phyloP scores from a whole-genome alignment of 257 asterid genomes.

The Gynochthodes officinalis region DNA sequence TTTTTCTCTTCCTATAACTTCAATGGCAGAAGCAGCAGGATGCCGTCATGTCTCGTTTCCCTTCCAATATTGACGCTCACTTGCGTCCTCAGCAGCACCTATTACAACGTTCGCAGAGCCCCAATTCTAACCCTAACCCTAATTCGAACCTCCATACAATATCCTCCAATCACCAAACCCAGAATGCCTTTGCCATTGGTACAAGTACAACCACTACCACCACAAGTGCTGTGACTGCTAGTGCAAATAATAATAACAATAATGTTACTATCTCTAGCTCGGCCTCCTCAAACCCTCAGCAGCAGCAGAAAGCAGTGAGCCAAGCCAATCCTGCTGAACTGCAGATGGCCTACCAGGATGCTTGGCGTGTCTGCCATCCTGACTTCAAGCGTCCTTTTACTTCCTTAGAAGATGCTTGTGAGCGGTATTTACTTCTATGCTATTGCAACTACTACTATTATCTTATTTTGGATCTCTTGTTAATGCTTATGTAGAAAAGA shows the following conservation, averaged over 20 bases:
- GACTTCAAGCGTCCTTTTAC: slow-evolving; percentile 88
- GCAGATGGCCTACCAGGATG: slow-evolving; percentile 96
- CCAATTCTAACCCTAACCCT: slow-evolving; percentile 31
- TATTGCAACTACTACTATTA: background rate
- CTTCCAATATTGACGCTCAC: slow-evolving; percentile 91
- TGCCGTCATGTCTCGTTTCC: slow-evolving; percentile 88
- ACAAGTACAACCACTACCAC: slow-evolving; percentile 1
- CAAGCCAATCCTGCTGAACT: slow-evolving; percentile 40
- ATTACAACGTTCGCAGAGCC: slow-evolving; percentile 43
- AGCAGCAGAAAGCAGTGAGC: slow-evolving; percentile 30
- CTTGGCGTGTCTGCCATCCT: slow-evolving; percentile 98
- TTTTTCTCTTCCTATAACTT: slow-evolving; percentile 29
- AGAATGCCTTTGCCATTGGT: background rate
- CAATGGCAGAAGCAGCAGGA: slow-evolving; percentile 58
- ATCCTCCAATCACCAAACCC: slow-evolving; percentile 22
- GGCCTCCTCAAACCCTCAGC: slow-evolving; percentile 32
- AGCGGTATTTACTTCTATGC: slow-evolving; percentile 39
- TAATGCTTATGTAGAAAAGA: background rate
- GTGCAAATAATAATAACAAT: background rate
- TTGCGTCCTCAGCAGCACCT: slow-evolving; percentile 76
- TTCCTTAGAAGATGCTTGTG: slow-evolving; percentile 92
- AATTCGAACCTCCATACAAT: slow-evolving; percentile 31
- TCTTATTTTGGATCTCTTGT: background rate
- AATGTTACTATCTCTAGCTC: slow-evolving; percentile 13
- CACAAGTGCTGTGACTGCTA: slow-evolving; percentile 9